Conservation (phyloP, 1,284 basidiomycete genomes). For the Irpex sp. region DNA sequence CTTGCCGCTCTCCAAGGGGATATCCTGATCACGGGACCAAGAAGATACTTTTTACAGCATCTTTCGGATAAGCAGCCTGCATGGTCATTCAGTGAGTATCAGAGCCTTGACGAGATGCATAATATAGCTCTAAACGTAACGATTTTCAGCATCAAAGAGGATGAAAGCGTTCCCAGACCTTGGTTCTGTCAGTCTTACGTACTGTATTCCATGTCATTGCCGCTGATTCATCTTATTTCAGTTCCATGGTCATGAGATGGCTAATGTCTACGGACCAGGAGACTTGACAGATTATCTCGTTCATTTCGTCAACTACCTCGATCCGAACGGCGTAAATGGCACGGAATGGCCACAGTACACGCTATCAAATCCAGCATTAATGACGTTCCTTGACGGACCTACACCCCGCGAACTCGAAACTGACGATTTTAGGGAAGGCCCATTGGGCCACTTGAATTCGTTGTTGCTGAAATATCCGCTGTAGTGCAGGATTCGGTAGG, state of each 20-base stretch:
- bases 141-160: constrained; percentile 13
- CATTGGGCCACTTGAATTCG: not conserved
- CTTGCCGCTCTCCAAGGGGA: constrained; percentile 51
- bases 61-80: constrained; percentile 20
- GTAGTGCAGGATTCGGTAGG: not conserved
- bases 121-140: not conserved
- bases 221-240: not conserved
- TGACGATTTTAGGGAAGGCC: not conserved
- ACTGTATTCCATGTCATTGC: too few species aligned
- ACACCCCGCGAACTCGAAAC: not conserved
- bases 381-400: not conserved
- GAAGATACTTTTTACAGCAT: constrained; percentile 44
- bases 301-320: not conserved
- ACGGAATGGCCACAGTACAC: not conserved
- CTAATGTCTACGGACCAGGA: not conserved
- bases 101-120: too few species aligned
- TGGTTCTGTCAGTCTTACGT: constrained; percentile 16
- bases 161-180: constrained; percentile 14
- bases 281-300: constrained; percentile 10
- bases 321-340: not conserved
- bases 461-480: not conserved
- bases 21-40: constrained; percentile 47
- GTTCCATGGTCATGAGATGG: not conserved
- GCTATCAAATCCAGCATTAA: not conserved
- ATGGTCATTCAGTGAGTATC: constrained; percentile 28